Base-by-base conservation (phyloP, 2,329 filamentous ascomycete species). In the Pseudogymnoascus sp. region DNA sequence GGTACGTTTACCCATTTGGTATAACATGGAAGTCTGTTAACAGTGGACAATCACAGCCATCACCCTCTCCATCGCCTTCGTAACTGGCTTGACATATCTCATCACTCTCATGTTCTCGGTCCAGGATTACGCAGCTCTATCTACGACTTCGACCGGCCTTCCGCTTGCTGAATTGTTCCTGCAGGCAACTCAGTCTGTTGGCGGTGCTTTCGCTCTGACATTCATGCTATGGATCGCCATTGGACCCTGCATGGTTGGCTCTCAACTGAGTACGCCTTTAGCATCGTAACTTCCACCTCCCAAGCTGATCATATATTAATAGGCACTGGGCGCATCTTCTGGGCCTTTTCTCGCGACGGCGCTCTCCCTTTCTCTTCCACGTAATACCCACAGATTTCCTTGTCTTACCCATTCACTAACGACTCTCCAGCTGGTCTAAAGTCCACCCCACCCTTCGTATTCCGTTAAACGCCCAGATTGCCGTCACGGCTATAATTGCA, bases 81-180 rank as follows among this genome's bases (percentile, higher is more conserved):
- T 74, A 54, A 82, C 79, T 0, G 76, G 77, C 3, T 66, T 81
- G 11, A 72, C 74, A n/a, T 81, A 80, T 65, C 71, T 79, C 2
- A 73, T 82, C 28, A 72, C 74, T 6, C 75, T 82, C 58, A 81
- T 82, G 74, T 82, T 80, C 65, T 77, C 74, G 1, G 76, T 81
- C 54, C 76, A 78, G 50, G 75, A 80, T 65, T 78, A 78, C 58
- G 67, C 72, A 39, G 73, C 72, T 1, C 71, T 82, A 0, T 71
- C 75, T 60, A 64, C 64, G n/a, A 71, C 70, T 6, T 71, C 71
- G 58, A 78, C 76, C 6, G 74, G 74, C 1, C 71, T 79, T 6
- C 78, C 77, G 0, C 70, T 79, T 14, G 71, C 75, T 4, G 77
- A 79, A 66, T 72, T 79, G 3, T 79, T 78, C 67, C 71, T 72